Evolutionary conservation across 1,139 yeast genomes (phyloP).

Genomic region (Hansenula sp.): DNA sequence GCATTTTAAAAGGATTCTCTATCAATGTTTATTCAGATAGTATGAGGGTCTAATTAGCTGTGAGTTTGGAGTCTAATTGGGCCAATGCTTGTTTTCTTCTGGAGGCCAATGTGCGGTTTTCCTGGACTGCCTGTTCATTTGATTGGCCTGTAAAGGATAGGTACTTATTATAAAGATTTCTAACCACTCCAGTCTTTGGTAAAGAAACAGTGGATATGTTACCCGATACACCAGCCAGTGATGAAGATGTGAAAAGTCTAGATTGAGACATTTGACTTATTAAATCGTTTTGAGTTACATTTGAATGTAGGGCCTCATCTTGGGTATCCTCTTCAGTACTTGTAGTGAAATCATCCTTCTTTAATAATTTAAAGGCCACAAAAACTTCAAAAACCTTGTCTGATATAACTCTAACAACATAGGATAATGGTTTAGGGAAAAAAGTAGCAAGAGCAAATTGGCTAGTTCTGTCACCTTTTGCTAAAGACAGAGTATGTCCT

Average conservation of each 20-base stretch:
- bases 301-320: conserved; percentile 23
- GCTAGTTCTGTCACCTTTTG: conserved; percentile 37
- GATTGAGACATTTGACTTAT: conserved; percentile 29
- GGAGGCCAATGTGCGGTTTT: conserved; percentile 23
- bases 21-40: too few species aligned
- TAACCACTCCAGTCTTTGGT: conserved; percentile 10
- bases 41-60: not conserved
- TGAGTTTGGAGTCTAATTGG: not conserved
- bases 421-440: conserved; percentile 40
- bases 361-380: conserved; percentile 26
- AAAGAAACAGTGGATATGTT: conserved; percentile 23
- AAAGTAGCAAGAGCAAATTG: conserved; percentile 40
- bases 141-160: not conserved
- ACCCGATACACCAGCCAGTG: conserved; percentile 36
- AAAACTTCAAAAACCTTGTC: conserved; percentile 20
- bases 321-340: conserved; percentile 25
- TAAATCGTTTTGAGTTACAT: conserved; percentile 14
- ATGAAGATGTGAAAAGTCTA: conserved; percentile 37
- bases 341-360: conserved; percentile 26
- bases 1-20: too few species aligned
- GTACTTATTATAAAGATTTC: not conserved
- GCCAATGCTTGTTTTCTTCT: conserved; percentile 1
- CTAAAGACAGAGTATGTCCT: not conserved
- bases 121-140: conserved; percentile 13
- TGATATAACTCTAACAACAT: conserved; percentile 24